These are phyloP conservation scores for Crucihimalaya himalaica DNA, from an alignment of 345 rosid genomes.

Conservation along the genomic window DNA sequence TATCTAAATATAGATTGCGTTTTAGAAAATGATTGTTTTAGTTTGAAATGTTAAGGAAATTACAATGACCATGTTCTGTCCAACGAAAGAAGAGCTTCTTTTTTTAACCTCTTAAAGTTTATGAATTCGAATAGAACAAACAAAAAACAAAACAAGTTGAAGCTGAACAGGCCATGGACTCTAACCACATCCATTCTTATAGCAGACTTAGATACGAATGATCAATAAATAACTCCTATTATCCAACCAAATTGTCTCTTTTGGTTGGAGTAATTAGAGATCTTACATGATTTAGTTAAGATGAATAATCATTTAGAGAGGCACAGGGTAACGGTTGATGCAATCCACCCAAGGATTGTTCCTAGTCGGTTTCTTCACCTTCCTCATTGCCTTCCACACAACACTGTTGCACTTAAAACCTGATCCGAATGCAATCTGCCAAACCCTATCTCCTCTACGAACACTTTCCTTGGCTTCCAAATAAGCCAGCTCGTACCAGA, in stretches of 20 bases:
- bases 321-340: slow-evolving; percentile 64
- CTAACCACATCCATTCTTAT: slow-evolving; percentile 22
- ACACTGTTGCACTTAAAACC: slow-evolving; percentile 96
- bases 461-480: slow-evolving; percentile 88
- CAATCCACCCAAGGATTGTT: slow-evolving; percentile 81
- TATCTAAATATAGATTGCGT: no score
- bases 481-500: slow-evolving; percentile 90
- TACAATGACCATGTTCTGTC: not conserved
- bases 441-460: slow-evolving; percentile 71
- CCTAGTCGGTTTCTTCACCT: slow-evolving; percentile 61
- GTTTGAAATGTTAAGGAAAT: not conserved
- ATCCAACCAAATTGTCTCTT: slow-evolving; percentile 30
- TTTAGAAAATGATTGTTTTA: no score
- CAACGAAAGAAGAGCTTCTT: not conserved
- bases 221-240: slow-evolving; percentile 26
- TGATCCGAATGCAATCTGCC: slow-evolving; percentile 90
- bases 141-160: slow-evolving; percentile 26
- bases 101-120: slow-evolving; percentile 12
- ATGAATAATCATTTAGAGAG: slow-evolving; percentile 28
- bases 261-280: slow-evolving; percentile 27
- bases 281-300: slow-evolving; percentile 23
- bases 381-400: slow-evolving; percentile 77
- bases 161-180: slow-evolving; percentile 14
- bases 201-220: slow-evolving; percentile 25
- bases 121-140: slow-evolving; percentile 18